Evolutionary conservation across 176 grass and related monocot genomes (phyloP).

Genomic region (Cocos nucifera): DNA sequence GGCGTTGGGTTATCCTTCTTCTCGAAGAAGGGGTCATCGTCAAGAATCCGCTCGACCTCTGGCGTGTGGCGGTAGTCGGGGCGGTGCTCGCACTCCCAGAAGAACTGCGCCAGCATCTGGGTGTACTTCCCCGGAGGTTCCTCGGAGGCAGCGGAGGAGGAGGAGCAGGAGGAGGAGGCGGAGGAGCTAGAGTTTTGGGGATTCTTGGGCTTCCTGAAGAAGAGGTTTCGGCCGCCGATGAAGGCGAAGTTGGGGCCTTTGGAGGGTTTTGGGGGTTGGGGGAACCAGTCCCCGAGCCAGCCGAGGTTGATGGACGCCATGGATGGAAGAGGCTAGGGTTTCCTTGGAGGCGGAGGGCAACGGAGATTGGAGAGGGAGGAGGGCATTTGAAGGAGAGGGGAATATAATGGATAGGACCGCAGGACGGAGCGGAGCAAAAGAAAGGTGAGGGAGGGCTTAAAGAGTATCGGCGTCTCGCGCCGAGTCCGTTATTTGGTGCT

Average conservation of each 20-base stretch:
- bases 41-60: constrained; percentile 23
- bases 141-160: not conserved
- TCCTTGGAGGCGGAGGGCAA: not conserved
- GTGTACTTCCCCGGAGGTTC: constrained; percentile 13
- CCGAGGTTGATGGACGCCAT: constrained; percentile 35
- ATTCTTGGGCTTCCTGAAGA: constrained; percentile 6
- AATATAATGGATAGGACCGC: no score
- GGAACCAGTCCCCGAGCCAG: constrained; percentile 26
- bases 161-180: not conserved
- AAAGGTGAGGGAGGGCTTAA: no score
- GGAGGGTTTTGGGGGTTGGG: constrained; percentile 15
- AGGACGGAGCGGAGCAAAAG: no score
- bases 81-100: constrained; percentile 26
- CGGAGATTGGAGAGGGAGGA: not conserved
- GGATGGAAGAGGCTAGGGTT: constrained; percentile 8
- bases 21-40: constrained; percentile 17
- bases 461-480: no score
- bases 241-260: constrained; percentile 14
- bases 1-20: constrained; percentile 18
- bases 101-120: constrained; percentile 23
- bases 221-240: constrained; percentile 9
- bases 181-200: not conserved
- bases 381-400: not conserved
- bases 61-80: constrained; percentile 25
- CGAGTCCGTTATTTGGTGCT: no score